A percentile compares a stretch with the other conserved stretches of the same genome.
phyloP scores from a whole-genome alignment of 106 monocot species.

The Alisma plantagoaquatica region DNA sequence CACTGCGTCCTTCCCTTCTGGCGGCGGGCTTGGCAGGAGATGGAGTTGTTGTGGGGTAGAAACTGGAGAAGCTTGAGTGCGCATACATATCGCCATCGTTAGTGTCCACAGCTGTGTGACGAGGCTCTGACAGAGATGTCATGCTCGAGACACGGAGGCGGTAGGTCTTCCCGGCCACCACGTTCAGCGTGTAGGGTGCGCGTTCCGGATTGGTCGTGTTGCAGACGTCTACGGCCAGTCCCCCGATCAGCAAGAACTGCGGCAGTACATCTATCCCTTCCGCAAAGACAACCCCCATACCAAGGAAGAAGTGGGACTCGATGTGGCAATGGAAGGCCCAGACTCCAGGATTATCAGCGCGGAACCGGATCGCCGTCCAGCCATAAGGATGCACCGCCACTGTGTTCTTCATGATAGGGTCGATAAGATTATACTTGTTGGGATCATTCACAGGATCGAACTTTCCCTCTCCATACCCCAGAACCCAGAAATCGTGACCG shows the following conservation, averaged over 20 bases:
- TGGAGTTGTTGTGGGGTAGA: no score
- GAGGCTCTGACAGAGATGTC: constrained; percentile 62
- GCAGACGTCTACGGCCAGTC: constrained; percentile 21
- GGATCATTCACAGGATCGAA: constrained; percentile 45
- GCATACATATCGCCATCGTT: no score
- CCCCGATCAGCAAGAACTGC: constrained; percentile 39
- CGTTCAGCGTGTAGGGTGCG: constrained; percentile 36
- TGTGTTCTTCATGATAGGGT: constrained; percentile 90
- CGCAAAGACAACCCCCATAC: constrained; percentile 82
- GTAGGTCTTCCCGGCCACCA: constrained; percentile 67
- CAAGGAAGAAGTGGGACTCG: constrained; percentile 84
- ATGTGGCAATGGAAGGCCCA: constrained; percentile 97
- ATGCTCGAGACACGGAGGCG: constrained; percentile 58
- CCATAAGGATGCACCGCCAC: constrained; percentile 62
- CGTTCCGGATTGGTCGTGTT: constrained; percentile 39
- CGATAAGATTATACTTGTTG: constrained; percentile 43
- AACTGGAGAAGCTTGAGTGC: no score
- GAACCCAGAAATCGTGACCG: constrained; percentile 95
- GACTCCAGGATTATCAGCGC: constrained; percentile 70
- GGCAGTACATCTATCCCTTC: no score
- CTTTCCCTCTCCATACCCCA: constrained; percentile 65
- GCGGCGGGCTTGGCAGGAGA: no score
- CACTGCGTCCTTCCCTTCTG: no score
- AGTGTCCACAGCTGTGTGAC: no score
- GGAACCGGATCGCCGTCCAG: constrained; percentile 82